Conservation (phyloP, 2,329 filamentous ascomycete species). For the Epichloe typhina region DNA sequence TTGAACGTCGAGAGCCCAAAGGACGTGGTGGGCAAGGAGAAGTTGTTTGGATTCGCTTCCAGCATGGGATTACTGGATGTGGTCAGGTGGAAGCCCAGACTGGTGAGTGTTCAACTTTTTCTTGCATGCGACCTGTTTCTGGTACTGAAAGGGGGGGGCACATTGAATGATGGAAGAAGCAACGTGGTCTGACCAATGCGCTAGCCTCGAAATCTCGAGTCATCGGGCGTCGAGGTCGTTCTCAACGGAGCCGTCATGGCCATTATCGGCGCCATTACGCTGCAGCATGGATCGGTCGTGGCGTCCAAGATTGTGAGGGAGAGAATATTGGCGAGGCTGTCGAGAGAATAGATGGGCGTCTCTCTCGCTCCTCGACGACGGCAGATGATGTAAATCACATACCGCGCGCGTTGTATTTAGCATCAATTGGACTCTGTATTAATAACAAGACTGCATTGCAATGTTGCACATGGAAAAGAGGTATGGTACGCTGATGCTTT, state of each 20-base stretch:
- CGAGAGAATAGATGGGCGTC: constrained; percentile 3
- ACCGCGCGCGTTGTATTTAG: constrained; percentile 8
- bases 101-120: constrained; percentile 39
- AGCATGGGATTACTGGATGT: constrained; percentile 61
- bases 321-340: constrained; percentile 45
- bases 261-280: constrained; percentile 75
- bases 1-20: constrained; percentile 48
- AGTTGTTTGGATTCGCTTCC: constrained; percentile 54
- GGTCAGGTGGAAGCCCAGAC: constrained; percentile 76
- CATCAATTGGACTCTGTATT: constrained; percentile 5
- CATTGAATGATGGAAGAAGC: neutral
- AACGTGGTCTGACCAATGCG: neutral
- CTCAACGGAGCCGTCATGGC: constrained; percentile 69
- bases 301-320: constrained; percentile 66
- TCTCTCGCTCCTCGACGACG: too few species aligned
- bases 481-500: neutral
- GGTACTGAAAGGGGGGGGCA: too few species aligned
- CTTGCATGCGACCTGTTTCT: neutral
- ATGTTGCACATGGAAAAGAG: neutral
- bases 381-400: constrained; percentile 5
- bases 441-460: constrained; percentile 4
- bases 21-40: constrained; percentile 48
- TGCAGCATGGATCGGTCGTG: constrained; percentile 71
- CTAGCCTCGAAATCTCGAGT: constrained; percentile 50
- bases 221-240: constrained; percentile 63